Evolutionary conservation across 495 filamentous ascomycete species (phyloP).

Genomic region (Trichocladium antarcticum): DNA sequence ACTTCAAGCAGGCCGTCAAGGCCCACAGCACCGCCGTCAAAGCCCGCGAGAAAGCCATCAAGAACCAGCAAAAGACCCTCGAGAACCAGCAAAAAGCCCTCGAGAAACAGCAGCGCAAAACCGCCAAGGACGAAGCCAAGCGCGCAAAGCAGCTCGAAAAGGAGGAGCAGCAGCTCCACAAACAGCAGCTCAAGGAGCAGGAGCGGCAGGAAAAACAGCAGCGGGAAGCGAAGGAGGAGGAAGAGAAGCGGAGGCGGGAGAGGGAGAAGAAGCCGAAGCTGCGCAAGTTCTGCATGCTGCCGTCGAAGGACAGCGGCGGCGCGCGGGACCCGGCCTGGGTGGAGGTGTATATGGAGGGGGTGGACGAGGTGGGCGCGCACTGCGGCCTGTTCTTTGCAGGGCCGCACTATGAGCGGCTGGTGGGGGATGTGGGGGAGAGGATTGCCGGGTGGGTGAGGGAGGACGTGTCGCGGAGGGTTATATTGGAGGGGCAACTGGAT

Average conservation of each 20-base stretch:
- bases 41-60: slow-evolving; percentile 50
- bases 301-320: slow-evolving; percentile 35
- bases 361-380: slow-evolving; percentile 80
- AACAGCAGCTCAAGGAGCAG: not conserved
- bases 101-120: slow-evolving; percentile 31
- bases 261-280: slow-evolving; percentile 28
- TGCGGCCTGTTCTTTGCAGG: slow-evolving; percentile 67
- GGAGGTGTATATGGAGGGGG: slow-evolving; percentile 63
- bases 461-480: slow-evolving; percentile 31
- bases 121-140: slow-evolving; percentile 13
- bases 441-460: slow-evolving; percentile 66
- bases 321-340: slow-evolving; percentile 58
- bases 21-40: slow-evolving; percentile 51
- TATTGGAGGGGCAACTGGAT: too few relatives aligned
- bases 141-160: not conserved
- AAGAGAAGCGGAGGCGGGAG: too few relatives aligned
- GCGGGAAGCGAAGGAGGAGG: slow-evolving; percentile 16
- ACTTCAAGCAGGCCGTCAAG: slow-evolving; percentile 46
- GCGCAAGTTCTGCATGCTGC: slow-evolving; percentile 70
- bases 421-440: slow-evolving; percentile 59
- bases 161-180: not conserved
- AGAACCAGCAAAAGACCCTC: slow-evolving; percentile 45
- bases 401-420: slow-evolving; percentile 60
- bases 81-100: slow-evolving; percentile 45
- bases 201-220: slow-evolving; percentile 10